Evolutionary conservation across 805 yeast genomes (phyloP).

Genomic region (Cyberlindnera maclurae): DNA sequence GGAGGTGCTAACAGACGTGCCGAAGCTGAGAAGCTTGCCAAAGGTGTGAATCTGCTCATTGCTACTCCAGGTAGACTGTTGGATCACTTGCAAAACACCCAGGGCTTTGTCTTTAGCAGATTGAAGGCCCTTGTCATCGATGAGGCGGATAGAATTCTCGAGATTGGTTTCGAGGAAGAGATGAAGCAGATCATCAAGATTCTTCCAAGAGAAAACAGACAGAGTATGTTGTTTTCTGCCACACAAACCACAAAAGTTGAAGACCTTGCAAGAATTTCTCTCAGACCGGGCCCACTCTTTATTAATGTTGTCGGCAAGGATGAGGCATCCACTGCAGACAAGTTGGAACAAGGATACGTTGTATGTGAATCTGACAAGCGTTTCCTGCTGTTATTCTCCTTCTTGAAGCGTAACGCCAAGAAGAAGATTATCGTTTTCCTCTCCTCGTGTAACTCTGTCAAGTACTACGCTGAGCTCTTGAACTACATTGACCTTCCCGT

Average conservation of each 20-base stretch:
- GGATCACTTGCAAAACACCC: constrained; percentile 94
- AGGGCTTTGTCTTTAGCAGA: constrained; percentile 90
- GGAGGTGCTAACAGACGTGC: constrained; percentile 98
- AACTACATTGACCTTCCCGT: constrained; percentile 97
- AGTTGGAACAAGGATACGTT: constrained; percentile 97
- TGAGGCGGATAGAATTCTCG: constrained; percentile 97
- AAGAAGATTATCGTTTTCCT: constrained; percentile 91
- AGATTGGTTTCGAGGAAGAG: constrained; percentile 98
- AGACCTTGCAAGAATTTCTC: constrained; percentile 93
- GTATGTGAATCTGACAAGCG: constrained; percentile 95
- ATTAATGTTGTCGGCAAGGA: constrained; percentile 86
- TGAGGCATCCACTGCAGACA: constrained; percentile 88
- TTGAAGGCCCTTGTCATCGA: constrained; percentile 90
- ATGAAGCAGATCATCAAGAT: constrained; percentile 95
- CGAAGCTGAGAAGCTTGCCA: constrained; percentile 88
- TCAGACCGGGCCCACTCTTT: constrained; percentile 88
- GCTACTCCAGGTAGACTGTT: constrained; percentile 97
- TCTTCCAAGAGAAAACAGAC: constrained; percentile 88
- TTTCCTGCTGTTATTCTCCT: constrained; percentile 82
- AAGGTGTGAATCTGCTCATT: constrained; percentile 89
- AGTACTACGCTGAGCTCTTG: constrained; percentile 88
- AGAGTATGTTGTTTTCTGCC: constrained; percentile 97
- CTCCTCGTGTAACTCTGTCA: constrained; percentile 95
- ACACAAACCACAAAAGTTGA: constrained; percentile 98
- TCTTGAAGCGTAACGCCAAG: constrained; percentile 85